Evolutionary conservation across 306 rosid genomes (phyloP).

Genomic region (Psophocarpus tetragonolobus): DNA sequence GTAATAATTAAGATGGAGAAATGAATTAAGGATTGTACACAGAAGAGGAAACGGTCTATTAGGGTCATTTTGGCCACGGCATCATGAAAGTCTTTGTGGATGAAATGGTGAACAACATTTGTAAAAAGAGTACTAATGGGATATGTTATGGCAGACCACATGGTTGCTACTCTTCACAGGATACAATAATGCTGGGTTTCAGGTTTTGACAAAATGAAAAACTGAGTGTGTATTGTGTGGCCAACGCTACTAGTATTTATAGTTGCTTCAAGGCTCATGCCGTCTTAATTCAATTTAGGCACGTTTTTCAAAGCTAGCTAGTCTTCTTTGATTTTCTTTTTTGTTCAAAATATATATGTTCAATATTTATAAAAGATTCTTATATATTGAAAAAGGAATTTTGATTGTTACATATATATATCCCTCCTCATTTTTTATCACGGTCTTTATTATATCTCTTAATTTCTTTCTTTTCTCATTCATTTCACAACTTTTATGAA

Average conservation of each 20-base stretch:
- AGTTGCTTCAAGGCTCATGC: too few species aligned
- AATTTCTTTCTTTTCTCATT: neutral
- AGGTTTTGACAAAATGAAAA: neutral
- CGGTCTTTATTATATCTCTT: neutral
- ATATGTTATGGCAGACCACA: constrained; percentile 22
- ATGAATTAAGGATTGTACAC: constrained; percentile 20
- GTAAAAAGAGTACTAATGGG: constrained; percentile 14
- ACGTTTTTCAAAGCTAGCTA: neutral
- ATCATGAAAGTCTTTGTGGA: constrained; percentile 50
- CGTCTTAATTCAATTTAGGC: neutral
- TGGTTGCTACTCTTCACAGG: neutral
- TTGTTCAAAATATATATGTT: neutral
- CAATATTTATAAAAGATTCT: neutral
- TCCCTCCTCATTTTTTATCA: neutral
- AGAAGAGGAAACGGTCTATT: constrained; percentile 44
- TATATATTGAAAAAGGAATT: neutral
- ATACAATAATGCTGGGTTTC: neutral
- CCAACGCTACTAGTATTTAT: neutral
- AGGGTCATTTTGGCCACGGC: constrained; percentile 50
- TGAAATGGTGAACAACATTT: constrained; percentile 1
- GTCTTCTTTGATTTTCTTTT: neutral
- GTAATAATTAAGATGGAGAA: neutral
- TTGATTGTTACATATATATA: neutral
- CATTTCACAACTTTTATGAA: neutral
- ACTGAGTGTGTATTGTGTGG: neutral